Base-by-base conservation (phyloP, 116 monocot species). In the Iris pallida region DNA sequence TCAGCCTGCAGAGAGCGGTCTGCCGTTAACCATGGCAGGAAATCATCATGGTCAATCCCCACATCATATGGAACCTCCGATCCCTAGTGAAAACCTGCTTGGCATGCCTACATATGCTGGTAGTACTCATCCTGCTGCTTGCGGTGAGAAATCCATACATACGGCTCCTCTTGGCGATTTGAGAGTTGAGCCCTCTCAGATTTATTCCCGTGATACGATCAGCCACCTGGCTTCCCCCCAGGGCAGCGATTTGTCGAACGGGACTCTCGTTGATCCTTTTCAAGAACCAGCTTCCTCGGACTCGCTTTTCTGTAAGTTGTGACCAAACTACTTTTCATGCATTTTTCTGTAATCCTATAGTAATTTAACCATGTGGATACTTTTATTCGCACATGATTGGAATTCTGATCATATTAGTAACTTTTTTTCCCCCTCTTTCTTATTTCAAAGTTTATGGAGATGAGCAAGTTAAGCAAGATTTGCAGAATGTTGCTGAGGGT, bases 401-500 rank as follows among this genome's bases (percentile, higher is more conserved):
- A 30, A 30, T 1, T 30, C 30, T 30, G 30, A 30, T 30, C 30
- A 3, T 30, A 30, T 30, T 1, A 30, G 30, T 30, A 30, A 30
- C 30, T 30, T 30, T 30, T 30, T 30, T n/a, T n/a, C n/a, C n/a
- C 0, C 68, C 59, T 63, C 46, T 46, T 15, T 6, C 59, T 40
- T 30, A 3, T 5, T 45, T 65, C 49, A 65, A 18, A 53, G 66
- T 15, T 15, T 70, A 67, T 59, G 71, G 30, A 20, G 78, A 79
- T 11, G 79, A 76, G 14, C 59, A 63, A 14, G 42, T 79, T 44
- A 81, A 79, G 18, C 75, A 73, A 71, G 90, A 86, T 61, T 15
- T 86, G 56, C 73, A 71, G 40, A 63, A 59, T 70, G 55, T 79
- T 66, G 81, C 81, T 56, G 81, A 80, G 63, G 73, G 71, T 43